These are phyloP conservation scores for Ceratocystis alfenasii DNA, from an alignment of 2,329 filamentous ascomycete species.

Conservation along the genomic window DNA sequence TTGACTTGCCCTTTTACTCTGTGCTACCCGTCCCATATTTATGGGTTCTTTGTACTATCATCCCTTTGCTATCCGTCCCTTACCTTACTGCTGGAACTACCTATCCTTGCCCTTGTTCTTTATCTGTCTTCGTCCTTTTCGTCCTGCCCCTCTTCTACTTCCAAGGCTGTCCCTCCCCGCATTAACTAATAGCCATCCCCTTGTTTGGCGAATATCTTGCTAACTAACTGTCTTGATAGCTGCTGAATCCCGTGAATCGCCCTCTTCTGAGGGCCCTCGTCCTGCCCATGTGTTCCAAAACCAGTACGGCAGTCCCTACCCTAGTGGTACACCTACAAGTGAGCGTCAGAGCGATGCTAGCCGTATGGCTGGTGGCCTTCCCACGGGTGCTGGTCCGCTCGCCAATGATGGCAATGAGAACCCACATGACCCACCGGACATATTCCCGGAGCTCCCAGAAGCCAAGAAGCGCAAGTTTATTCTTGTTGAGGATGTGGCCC, in stretches of 20 bases:
- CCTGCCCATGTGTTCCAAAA: slow-evolving; percentile 11
- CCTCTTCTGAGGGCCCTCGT: slow-evolving; percentile 12
- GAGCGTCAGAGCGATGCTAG: slow-evolving; percentile 12
- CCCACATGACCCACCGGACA: slow-evolving; percentile 50
- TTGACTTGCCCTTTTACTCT: slow-evolving; percentile 6
- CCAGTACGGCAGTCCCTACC: slow-evolving; percentile 16
- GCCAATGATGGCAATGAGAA: slow-evolving; percentile 31
- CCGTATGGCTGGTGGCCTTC: not conserved
- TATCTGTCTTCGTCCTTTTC: not conserved
- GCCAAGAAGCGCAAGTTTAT: slow-evolving; percentile 94
- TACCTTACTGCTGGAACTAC: not conserved
- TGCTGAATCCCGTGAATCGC: slow-evolving; percentile 18
- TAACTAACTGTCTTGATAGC: not conserved
- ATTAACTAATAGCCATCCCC: not conserved
- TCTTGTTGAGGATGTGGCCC: slow-evolving; percentile 78
- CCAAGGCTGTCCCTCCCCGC: not conserved
- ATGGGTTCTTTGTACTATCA: slow-evolving; percentile 4
- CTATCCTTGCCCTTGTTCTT: slow-evolving; percentile 9
- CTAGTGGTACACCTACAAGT: slow-evolving; percentile 14
- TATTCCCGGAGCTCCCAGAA: slow-evolving; percentile 82
- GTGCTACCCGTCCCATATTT: slow-evolving; percentile 20
- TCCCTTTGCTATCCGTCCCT: not conserved
- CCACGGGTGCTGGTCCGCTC: not conserved
- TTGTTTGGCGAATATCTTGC: not conserved
- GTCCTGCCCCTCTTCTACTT: not conserved